These are phyloP conservation scores for Tylopilus plumbeoviolaceoides DNA, from an alignment of 768 basidiomycete species.

Conservation along the genomic window DNA sequence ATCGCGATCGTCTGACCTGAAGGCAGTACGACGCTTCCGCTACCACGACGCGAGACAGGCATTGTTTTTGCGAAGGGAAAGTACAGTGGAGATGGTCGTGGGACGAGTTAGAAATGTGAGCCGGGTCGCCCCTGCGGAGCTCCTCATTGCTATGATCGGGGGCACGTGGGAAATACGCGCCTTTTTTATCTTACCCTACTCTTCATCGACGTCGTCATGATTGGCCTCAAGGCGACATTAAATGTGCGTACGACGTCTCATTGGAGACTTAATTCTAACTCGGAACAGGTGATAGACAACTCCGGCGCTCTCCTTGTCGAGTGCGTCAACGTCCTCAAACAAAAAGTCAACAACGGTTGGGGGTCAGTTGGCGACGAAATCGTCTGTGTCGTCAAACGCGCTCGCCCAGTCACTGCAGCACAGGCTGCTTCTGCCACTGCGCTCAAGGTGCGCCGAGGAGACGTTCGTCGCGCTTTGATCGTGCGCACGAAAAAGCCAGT, in stretches of 20 bases:
- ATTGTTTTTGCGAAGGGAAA: constrained; percentile 33
- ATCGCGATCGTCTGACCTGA: constrained; percentile 78
- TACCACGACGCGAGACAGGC: constrained; percentile 73
- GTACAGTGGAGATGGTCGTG: constrained; percentile 12
- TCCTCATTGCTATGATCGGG: not conserved
- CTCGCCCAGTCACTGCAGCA: constrained; percentile 72
- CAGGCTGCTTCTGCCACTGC: constrained; percentile 68
- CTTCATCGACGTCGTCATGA: constrained; percentile 49
- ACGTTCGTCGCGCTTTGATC: constrained; percentile 93
- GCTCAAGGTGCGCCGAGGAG: constrained; percentile 88
- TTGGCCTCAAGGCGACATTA: constrained; percentile 90
- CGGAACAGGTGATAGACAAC: constrained; percentile 88
- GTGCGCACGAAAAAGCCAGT: constrained; percentile 90
- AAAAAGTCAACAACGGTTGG: constrained; percentile 94
- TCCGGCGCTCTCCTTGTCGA: constrained; percentile 92
- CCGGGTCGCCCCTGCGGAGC: constrained; percentile 15
- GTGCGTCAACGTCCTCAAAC: constrained; percentile 94
- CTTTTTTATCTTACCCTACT: constrained; percentile 8
- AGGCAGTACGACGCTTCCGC: constrained; percentile 67
- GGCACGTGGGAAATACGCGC: constrained; percentile 26
- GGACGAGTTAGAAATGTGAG: constrained; percentile 9
- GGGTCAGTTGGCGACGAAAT: constrained; percentile 93
- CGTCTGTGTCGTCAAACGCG: constrained; percentile 90
- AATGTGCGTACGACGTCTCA: constrained; percentile 50
- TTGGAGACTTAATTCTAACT: not conserved